Percentiles rank a stretch among this genome's conserved stretches.
Conservation (phyloP, 2,329 filamentous ascomycete species). For the Xylaria digitata region DNA sequence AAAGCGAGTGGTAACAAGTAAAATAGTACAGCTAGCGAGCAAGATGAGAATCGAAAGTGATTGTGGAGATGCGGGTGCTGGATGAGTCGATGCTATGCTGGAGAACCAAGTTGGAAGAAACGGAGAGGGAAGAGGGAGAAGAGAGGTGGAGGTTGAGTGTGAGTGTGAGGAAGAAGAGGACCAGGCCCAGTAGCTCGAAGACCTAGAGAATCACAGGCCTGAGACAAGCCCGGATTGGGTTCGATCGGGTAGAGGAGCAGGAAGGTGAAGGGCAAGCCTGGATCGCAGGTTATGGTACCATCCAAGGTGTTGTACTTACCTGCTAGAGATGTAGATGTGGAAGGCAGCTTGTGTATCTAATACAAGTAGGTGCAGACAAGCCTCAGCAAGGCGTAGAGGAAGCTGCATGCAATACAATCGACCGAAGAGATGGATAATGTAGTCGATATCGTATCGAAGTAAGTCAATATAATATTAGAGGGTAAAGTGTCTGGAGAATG, state of each 20-base stretch:
- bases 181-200: conserved; percentile 1
- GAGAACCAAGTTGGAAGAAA: conserved; percentile 48
- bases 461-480: conserved; percentile 11
- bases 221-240: conserved; percentile 6
- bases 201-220: conserved; percentile 20
- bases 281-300: not conserved
- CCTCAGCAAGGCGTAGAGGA: conserved; percentile 22
- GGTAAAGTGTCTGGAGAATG: too few species aligned
- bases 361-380: conserved; percentile 29
- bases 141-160: conserved; percentile 37
- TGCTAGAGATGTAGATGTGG: not conserved
- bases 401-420: conserved; percentile 21
- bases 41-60: conserved; percentile 64
- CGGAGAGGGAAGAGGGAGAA: conserved; percentile 30
- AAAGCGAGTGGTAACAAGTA: conserved; percentile 67
- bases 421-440: conserved; percentile 8
- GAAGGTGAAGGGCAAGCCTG: conserved; percentile 26
- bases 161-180: conserved; percentile 25
- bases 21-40: conserved; percentile 71
- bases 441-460: conserved; percentile 13
- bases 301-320: conserved; percentile 27
- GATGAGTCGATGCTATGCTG: conserved; percentile 61
- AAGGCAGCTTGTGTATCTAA: conserved; percentile 16
- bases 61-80: conserved; percentile 53
- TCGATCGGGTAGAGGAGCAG: not conserved